Base-by-base conservation (phyloP, 805 yeast species). In the Lipomyces kockii region DNA sequence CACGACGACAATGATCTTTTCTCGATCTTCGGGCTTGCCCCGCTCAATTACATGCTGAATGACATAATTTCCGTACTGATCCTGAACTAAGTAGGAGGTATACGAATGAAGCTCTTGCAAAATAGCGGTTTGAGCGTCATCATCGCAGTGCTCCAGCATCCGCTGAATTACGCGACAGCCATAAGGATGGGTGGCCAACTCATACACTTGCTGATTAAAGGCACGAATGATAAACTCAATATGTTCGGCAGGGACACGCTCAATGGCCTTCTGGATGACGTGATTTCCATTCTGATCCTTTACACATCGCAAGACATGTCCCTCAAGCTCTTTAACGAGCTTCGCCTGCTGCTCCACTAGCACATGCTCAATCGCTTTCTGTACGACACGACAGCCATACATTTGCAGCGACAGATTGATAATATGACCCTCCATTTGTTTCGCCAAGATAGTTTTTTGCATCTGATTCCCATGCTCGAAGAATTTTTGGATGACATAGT, bases 321-420 rank as follows among this genome's bases (percentile, higher is more conserved):
- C 83, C 62, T 83, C 85, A 68, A 95, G 81, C 79, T 95, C 99
- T 32, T 82, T 81, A 61, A 92, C 86, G 39, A 95, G 83, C 43
- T 78, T 78, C 34, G 88, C 82, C 78, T 91, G 95, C 70, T 90
- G 90, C 0, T 84, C 85, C 9, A 85, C 77, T 2, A 82, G 81
- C 54, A 91, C 83, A 68, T 86, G 87, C 77, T 91, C 97, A 63
- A 95, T 82, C 0, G 98, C 98, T 75, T 92, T 85, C 79, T 95
- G 99, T 46, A 95, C 96, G 59, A 95, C 99, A 72, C 99, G 85
- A 77, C 99, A 95, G 1, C 98, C 98, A 78, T 95, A 95, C 97
- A 94, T 94, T 76, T 95, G 98, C 75, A 92, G 79, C 0, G 97
- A 89, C 64, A 95, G 81, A 25, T 83, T 84, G 69, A 89, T 84